Evolutionary conservation across 2,329 filamentous ascomycete species (phyloP).

Genomic region (Ophiobolus disseminans): DNA sequence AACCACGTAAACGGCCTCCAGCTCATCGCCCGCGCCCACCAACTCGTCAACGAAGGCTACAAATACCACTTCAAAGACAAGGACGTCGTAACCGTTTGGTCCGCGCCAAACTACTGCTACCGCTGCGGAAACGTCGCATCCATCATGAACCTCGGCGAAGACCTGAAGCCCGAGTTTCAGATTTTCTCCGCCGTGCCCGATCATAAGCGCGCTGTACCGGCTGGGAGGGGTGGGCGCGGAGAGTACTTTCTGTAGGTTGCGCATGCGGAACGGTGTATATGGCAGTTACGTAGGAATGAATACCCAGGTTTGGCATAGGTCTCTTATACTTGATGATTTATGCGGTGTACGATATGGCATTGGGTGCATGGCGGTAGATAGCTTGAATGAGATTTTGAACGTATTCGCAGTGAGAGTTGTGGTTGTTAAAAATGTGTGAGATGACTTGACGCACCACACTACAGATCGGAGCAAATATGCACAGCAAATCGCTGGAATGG

Average conservation of each 20-base stretch:
- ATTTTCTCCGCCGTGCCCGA: conserved; percentile 92
- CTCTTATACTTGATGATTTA: too few species aligned
- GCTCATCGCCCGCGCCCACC: conserved; percentile 75
- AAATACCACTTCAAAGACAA: conserved; percentile 96
- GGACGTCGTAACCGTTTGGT: conserved; percentile 95
- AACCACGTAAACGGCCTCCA: conserved; percentile 77
- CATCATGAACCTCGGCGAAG: conserved; percentile 89
- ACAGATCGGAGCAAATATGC: too few species aligned
- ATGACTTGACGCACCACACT: too few species aligned
- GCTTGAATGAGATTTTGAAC: too few species aligned
- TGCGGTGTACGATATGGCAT: too few species aligned
- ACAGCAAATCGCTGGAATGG: too few species aligned
- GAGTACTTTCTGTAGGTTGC: conserved; percentile 61
- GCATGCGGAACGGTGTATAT: too few species aligned
- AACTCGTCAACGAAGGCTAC: conserved; percentile 79
- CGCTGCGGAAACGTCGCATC: conserved; percentile 73
- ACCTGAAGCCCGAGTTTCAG: conserved; percentile 89
- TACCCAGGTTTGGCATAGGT: too few species aligned
- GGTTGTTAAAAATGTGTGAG: too few species aligned
- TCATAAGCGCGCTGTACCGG: conserved; percentile 79
- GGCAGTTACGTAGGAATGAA: too few species aligned
- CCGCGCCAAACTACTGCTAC: conserved; percentile 76
- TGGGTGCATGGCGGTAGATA: too few species aligned
- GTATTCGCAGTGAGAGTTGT: too few species aligned
- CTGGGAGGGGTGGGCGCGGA: conserved; percentile 60